These are phyloP conservation scores for Tuber calosporum DNA, from an alignment of 495 filamentous ascomycete species.

Conservation along the genomic window DNA sequence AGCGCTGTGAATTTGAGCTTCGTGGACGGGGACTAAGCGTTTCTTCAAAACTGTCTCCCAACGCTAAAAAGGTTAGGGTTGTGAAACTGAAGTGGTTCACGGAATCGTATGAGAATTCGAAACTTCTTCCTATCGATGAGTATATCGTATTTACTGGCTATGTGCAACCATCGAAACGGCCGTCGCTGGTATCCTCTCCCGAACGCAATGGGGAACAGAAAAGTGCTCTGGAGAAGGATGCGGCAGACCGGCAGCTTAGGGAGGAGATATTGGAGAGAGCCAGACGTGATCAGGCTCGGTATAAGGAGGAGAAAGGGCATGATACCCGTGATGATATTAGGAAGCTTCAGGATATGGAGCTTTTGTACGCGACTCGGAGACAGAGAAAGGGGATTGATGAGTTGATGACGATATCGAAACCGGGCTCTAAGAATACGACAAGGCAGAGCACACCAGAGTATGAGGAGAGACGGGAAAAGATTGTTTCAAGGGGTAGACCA, in stretches of 20 bases:
- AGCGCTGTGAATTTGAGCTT: slow-evolving; percentile 70
- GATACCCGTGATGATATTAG: background rate
- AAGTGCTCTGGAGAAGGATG: slow-evolving; percentile 42
- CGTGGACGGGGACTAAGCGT: slow-evolving; percentile 57
- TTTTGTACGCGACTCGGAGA: background rate
- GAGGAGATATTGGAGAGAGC: slow-evolving; percentile 20
- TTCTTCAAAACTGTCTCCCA: slow-evolving; percentile 46
- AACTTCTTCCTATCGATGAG: slow-evolving; percentile 52
- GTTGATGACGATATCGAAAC: slow-evolving; percentile 16
- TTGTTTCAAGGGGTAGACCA: slow-evolving; percentile 10
- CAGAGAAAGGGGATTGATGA: slow-evolving; percentile 15
- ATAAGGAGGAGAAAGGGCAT: slow-evolving; percentile 6
- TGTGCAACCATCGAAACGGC: slow-evolving; percentile 19
- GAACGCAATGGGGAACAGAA: slow-evolving; percentile 40
- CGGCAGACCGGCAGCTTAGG: slow-evolving; percentile 22
- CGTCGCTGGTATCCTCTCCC: slow-evolving; percentile 16
- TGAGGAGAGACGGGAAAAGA: slow-evolving; percentile 9
- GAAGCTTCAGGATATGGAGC: background rate
- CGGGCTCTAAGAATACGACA: background rate
- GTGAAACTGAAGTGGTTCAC: slow-evolving; percentile 71
- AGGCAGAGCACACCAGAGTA: slow-evolving; percentile 26
- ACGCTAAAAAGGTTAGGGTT: slow-evolving; percentile 44
- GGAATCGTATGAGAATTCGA: slow-evolving; percentile 51
- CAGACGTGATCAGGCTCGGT: slow-evolving; percentile 1
- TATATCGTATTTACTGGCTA: slow-evolving; percentile 57